Evolutionary conservation across 352 stramenopile species (phyloP), one percentile per base, ranked within the genome.

Genomic region (Peronospora farinosa): DNA sequence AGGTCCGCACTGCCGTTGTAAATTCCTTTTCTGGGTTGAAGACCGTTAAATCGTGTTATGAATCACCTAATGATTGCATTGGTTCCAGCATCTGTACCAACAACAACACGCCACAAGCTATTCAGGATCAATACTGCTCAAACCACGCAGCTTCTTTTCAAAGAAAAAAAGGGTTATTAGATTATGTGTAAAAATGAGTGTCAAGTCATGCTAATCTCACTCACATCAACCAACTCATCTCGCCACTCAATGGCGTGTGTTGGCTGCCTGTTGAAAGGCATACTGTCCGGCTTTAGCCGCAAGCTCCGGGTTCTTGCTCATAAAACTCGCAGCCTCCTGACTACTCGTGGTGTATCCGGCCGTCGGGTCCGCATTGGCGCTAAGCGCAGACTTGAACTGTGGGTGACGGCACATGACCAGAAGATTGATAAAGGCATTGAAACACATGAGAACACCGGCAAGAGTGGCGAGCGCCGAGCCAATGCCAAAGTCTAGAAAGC

Each of bases 401-500:
- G 82, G 82, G 66, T 93, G 82, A 54, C 77, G 74, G 63, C 75
- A 93, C 79, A 93, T 90, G 51, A 93, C 78, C 16, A 93, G 63
- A 31, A 91, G 60, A 60, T 93, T 93, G 54, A 93, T 84, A 23
- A 93, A 59, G n/a, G 82, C 79, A 61, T 93, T 93, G 19, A 87
- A 37, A 64, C 79, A 90, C 82, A 93, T 93, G 51, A 93, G 64
- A 25, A 84, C 56, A 25, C 82, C 82, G 25, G 79, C 79, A 48
- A 93, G 50, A 30, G 69, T 84, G 13, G 77, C 82, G 6, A 93
- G 67, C 27, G 82, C 70, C 49, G 78, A 88, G 65, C 75, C 85
- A 66, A 93, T 93, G 42, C 82, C 82, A 50, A 93, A 93, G 69
- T 91, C 79, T 15, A 93, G 43, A 46, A 93, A 93, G 45, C 82